A percentile compares a stretch with the other conserved stretches of the same genome.
Conservation (phyloP, 169 alveolate genomes). For the Plasmodium yoelii region DNA sequence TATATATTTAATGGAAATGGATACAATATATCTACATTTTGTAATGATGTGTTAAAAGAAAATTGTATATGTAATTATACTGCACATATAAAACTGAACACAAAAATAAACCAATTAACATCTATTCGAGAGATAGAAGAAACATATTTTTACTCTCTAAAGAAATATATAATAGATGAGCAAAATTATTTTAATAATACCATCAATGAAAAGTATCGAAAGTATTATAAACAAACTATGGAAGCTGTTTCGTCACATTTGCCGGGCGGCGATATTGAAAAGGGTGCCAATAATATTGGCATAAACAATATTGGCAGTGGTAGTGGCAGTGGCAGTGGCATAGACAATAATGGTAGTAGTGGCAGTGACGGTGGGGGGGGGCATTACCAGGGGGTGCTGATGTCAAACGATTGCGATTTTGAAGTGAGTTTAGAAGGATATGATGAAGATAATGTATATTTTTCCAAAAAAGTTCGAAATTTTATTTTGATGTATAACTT, state of each 20-base stretch:
- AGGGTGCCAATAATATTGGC: too few relatives aligned
- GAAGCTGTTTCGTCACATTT: neutral
- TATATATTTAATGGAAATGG: slow-evolving; percentile 59
- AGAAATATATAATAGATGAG: slow-evolving; percentile 30
- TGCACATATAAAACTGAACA: slow-evolving; percentile 24
- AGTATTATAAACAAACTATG: slow-evolving; percentile 15
- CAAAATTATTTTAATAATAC: neutral
- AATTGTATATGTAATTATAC: slow-evolving; percentile 47
- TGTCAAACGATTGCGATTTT: slow-evolving; percentile 69
- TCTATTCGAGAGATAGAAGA: slow-evolving; percentile 67
- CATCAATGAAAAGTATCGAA: neutral
- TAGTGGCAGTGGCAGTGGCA: neutral
- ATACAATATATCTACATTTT: slow-evolving; percentile 27
- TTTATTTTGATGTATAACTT: slow-evolving; percentile 73
- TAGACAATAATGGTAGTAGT: neutral
- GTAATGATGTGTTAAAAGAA: slow-evolving; percentile 12
- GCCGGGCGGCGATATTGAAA: too few relatives aligned
- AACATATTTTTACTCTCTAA: slow-evolving; percentile 36
- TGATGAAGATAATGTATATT: slow-evolving; percentile 53
- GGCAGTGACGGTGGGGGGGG: neutral
- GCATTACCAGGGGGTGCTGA: slow-evolving; percentile 47
- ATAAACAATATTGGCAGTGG: neutral
- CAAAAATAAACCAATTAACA: slow-evolving; percentile 10
- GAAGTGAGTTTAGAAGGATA: slow-evolving; percentile 39
- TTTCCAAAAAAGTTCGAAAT: slow-evolving; percentile 34